These are phyloP conservation scores for Phytophthora capsici DNA, from an alignment of 352 stramenopile genomes.

Conservation along the genomic window DNA sequence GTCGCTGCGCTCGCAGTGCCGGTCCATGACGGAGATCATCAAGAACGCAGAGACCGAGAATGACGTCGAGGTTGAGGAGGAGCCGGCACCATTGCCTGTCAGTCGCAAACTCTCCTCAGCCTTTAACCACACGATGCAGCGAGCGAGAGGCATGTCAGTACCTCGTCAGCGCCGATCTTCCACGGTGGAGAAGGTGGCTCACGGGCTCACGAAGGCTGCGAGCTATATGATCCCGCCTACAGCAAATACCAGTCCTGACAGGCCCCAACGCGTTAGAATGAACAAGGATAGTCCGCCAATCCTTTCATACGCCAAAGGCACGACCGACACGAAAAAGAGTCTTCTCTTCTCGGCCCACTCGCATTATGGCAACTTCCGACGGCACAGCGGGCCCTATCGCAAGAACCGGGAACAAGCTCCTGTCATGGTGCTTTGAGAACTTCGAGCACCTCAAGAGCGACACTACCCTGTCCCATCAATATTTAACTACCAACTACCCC, in stretches of 20 bases:
- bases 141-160: slow-evolving; percentile 41
- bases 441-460: slow-evolving; percentile 3
- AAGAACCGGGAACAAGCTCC: slow-evolving; percentile 51
- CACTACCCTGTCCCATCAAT: slow-evolving; percentile 7
- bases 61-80: slow-evolving; percentile 28
- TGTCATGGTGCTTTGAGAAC: slow-evolving; percentile 37
- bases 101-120: slow-evolving; percentile 34
- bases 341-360: slow-evolving; percentile 46
- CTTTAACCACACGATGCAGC: slow-evolving; percentile 41
- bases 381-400: slow-evolving; percentile 55
- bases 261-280: slow-evolving; percentile 32
- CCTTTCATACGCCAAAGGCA: slow-evolving; percentile 46
- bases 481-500: slow-evolving; percentile 24
- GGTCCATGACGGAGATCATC: slow-evolving; percentile 49
- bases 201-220: slow-evolving; percentile 41
- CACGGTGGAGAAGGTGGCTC: slow-evolving; percentile 36
- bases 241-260: slow-evolving; percentile 15
- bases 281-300: slow-evolving; percentile 43
- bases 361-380: slow-evolving; percentile 60
- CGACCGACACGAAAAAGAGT: slow-evolving; percentile 43
- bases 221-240: slow-evolving; percentile 40
- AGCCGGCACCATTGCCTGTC: slow-evolving; percentile 18
- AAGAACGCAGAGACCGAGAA: slow-evolving; percentile 31
- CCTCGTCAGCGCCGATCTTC: slow-evolving; percentile 34
- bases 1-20: slow-evolving; percentile 48